Evolutionary conservation across 169 alveolate species (phyloP).

Genomic region (Fabrea salina): DNA sequence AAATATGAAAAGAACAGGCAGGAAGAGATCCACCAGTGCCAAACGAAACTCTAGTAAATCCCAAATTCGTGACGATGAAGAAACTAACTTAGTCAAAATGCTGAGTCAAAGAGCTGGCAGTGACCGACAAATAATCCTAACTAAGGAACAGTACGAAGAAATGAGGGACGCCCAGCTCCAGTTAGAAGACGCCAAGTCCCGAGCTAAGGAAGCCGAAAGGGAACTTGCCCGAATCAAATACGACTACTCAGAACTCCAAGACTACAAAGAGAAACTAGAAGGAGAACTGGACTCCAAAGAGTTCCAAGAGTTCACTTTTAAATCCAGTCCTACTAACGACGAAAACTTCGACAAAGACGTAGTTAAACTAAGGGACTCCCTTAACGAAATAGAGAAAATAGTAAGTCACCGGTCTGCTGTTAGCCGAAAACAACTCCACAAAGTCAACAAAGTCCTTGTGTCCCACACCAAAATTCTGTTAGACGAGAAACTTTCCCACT

Average conservation of each 20-base stretch:
- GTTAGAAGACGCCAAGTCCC: background rate
- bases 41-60: background rate
- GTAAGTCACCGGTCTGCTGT: background rate
- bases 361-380: background rate
- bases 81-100: background rate
- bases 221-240: background rate
- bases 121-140: background rate
- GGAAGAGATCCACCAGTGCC: constrained; percentile 8
- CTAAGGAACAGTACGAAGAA: background rate
- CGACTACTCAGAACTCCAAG: background rate
- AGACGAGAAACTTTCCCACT: background rate
- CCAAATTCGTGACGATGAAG: background rate
- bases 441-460: background rate
- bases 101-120: background rate
- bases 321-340: background rate
- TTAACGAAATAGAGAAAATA: background rate
- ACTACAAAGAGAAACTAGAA: background rate
- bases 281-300: background rate
- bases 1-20: background rate
- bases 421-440: background rate
- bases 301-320: background rate
- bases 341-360: background rate
- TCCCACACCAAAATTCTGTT: background rate
- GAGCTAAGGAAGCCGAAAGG: background rate
- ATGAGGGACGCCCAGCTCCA: background rate